Base-by-base conservation (phyloP, 1,284 basidiomycete species). In the Athelia psychrophila region DNA sequence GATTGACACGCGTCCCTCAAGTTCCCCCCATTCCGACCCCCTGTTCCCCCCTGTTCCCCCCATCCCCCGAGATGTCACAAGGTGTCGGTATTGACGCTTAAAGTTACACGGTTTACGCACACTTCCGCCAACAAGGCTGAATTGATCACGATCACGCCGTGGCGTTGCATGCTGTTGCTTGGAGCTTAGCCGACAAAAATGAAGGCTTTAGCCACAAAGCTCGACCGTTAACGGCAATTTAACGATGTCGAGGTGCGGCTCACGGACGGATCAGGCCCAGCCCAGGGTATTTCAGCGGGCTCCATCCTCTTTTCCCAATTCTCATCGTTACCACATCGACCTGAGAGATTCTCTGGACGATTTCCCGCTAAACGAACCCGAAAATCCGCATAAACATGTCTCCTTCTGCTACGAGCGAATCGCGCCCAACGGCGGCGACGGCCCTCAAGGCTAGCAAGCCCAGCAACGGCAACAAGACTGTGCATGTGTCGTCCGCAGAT, bases 401-500 rank as follows among this genome's bases (percentile, higher is more conserved):
- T 47, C 50, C 50, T n/a, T 46, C 47, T 33, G 45, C 51, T 47
- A 47, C 49, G n/a, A 42, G n/a, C 20, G 38, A 16, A 42, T 42
- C 38, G 38, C 9, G 6, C 27, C 38, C 38, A 6, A 42, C 46
- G 49, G 45, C 50, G 54, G 48, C 38, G 20, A 23, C 33, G 24
- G 45, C 40, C 19, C 15, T 38, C 9, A 48, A 47, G 52, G 5
- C 38, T 6, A 42, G 38, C 38, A 42, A 51, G 18, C 15, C 48
- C 25, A 35, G 38, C 38, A 46, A 46, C n/a, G 24, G 44, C 19
- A 16, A 22, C 10, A 10, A 24, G 8, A 4, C 42, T 9, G 59
- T 56, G 6, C 60, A 56, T 53, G 45, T 83, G 24, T 75, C 79
- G 12, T 84, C 85, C 20, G 75, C 82, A 47, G 80, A 90, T 51